These are phyloP conservation scores for Singerocomus rubriflavus DNA, from an alignment of 1,284 basidiomycete genomes.

Conservation along the genomic window DNA sequence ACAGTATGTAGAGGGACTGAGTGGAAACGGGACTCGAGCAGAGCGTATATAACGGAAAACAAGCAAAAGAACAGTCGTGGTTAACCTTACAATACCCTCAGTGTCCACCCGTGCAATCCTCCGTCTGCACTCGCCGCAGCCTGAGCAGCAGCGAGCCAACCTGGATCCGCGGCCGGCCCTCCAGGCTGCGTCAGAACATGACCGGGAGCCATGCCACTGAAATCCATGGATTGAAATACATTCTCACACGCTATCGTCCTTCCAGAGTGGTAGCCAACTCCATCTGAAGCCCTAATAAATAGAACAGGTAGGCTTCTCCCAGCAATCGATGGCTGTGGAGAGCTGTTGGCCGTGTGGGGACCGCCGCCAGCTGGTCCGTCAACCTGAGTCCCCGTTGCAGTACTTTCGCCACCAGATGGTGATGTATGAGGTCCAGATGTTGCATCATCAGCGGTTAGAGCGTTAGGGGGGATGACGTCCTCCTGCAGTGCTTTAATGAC, in stretches of 20 bases:
- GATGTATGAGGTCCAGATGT: slow-evolving; percentile 36
- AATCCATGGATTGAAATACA: slow-evolving; percentile 64
- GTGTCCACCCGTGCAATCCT: slow-evolving; percentile 65
- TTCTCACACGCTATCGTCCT: slow-evolving; percentile 82
- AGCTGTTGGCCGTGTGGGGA: slow-evolving; percentile 20
- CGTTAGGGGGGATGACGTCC: slow-evolving; percentile 49
- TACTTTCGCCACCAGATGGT: slow-evolving; percentile 20
- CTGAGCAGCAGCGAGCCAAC: slow-evolving; percentile 67
- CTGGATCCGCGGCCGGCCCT: slow-evolving; percentile 47
- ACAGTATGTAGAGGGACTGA: slow-evolving; percentile 2
- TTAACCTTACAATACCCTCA: slow-evolving; percentile 60
- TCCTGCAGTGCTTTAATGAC: slow-evolving; percentile 73
- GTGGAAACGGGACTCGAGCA: slow-evolving; percentile 18
- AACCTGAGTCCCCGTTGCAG: slow-evolving; percentile 15
- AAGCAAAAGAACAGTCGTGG: slow-evolving; percentile 22
- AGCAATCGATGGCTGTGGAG: slow-evolving; percentile 48
- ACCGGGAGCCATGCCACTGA: slow-evolving; percentile 40
- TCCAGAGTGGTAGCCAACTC: slow-evolving; percentile 81
- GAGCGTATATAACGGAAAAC: slow-evolving; percentile 31
- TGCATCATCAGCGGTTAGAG: slow-evolving; percentile 32
- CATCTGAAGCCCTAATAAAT: slow-evolving; percentile 72
- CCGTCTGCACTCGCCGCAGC: slow-evolving; percentile 56
- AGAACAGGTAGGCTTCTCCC: slow-evolving; percentile 67
- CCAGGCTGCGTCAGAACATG: slow-evolving; percentile 37
- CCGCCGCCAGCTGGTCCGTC: slow-evolving; percentile 22